phyloP scores from a whole-genome alignment of 768 basidiomycete genomes.

The Pleurotus eryngii region DNA sequence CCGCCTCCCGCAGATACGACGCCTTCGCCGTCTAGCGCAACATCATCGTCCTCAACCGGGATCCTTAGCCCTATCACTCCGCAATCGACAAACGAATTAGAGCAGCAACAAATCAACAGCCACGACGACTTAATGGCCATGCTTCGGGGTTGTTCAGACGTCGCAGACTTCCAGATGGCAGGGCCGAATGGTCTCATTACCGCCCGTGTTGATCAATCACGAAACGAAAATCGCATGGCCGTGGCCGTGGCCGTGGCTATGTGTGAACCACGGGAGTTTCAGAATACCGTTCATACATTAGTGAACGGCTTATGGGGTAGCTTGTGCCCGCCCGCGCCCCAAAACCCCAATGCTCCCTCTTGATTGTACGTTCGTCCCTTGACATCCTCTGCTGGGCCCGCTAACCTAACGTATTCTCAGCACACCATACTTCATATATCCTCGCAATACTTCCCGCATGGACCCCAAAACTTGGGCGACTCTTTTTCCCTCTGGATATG shows the following conservation, averaged over 20 bases:
- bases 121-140: constrained; percentile 1
- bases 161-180: background rate
- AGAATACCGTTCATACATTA: background rate
- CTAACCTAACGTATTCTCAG: no score
- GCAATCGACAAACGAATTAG: background rate
- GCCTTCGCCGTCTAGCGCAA: background rate
- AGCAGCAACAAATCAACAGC: background rate
- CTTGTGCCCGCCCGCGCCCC: background rate
- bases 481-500: background rate
- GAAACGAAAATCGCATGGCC: background rate
- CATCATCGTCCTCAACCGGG: background rate
- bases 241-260: background rate
- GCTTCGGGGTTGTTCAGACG: background rate
- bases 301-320: constrained; percentile 5
- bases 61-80: background rate
- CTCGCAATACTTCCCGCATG: no score
- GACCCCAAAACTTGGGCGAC: no score
- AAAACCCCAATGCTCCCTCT: background rate
- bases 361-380: background rate
- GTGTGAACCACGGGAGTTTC: background rate
- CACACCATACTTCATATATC: no score
- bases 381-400: background rate
- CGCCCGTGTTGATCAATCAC: background rate
- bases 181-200: background rate
- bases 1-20: background rate